Conservation (phyloP, 2,329 filamentous ascomycete species). For the Verticillium nonalfalfae region DNA sequence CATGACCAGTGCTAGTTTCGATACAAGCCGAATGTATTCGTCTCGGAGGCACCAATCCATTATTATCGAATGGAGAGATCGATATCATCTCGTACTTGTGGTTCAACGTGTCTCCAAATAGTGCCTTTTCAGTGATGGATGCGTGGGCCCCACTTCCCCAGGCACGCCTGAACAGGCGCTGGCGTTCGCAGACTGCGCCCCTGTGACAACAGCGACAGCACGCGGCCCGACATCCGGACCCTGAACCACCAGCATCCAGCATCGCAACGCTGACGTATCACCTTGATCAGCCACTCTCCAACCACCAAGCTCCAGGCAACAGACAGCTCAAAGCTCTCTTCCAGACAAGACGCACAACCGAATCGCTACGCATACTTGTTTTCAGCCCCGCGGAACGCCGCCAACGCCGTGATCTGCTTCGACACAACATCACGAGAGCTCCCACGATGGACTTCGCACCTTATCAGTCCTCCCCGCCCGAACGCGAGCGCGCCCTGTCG, state of each 20-base stretch:
- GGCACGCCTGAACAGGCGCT: not conserved
- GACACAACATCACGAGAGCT: conserved; percentile 2
- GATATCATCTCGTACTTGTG: too few species aligned
- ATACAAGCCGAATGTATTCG: too few species aligned
- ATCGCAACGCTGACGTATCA: not conserved
- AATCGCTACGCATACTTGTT: not conserved
- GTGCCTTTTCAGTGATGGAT: not conserved
- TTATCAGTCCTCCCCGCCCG: conserved; percentile 88
- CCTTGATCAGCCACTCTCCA: not conserved
- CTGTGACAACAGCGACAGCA: not conserved
- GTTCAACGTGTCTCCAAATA: too few species aligned
- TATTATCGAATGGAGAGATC: too few species aligned
- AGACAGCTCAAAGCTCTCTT: not conserved
- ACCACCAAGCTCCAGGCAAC: not conserved
- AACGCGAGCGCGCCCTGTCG: conserved; percentile 74
- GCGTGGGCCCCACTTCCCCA: not conserved
- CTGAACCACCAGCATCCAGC: not conserved
- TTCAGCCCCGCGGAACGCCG: not conserved
- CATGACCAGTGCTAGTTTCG: too few species aligned
- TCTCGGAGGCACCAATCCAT: too few species aligned
- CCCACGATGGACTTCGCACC: conserved; percentile 84
- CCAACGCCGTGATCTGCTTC: not conserved
- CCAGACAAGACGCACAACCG: not conserved
- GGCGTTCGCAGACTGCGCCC: not conserved
- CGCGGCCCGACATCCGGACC: not conserved